These are phyloP conservation scores for Aspergillus incahuasiensis DNA, from an alignment of 495 filamentous ascomycete species.

Conservation along the genomic window DNA sequence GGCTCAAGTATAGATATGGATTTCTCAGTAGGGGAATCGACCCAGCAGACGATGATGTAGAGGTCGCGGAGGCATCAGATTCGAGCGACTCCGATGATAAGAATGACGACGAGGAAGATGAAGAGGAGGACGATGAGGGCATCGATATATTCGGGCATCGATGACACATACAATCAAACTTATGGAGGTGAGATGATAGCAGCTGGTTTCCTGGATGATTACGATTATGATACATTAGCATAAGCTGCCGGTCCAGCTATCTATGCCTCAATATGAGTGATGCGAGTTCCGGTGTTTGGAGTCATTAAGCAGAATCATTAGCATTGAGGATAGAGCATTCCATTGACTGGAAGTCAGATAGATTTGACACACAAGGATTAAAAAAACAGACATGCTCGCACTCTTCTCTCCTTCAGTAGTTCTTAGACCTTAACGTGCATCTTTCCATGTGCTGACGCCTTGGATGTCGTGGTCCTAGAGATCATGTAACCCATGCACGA, in stretches of 20 bases:
- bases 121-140: slow-evolving; percentile 52
- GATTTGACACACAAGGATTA: neutral
- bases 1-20: slow-evolving; percentile 40
- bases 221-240: slow-evolving; percentile 4
- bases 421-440: no score
- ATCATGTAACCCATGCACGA: no score
- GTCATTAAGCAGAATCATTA: neutral
- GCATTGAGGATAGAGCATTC: neutral
- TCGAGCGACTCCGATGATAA: slow-evolving; percentile 39
- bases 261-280: slow-evolving; percentile 1
- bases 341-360: slow-evolving; percentile 4
- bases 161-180: slow-evolving; percentile 23
- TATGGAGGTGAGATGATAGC: slow-evolving; percentile 1
- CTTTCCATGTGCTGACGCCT: no score
- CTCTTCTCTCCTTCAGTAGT: neutral
- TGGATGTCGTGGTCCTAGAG: no score
- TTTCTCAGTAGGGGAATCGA: slow-evolving; percentile 33
- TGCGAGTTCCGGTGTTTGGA: slow-evolving; percentile 7
- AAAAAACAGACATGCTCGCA: neutral
- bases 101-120: slow-evolving; percentile 43
- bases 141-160: slow-evolving; percentile 73
- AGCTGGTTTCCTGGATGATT: slow-evolving; percentile 5
- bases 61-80: slow-evolving; percentile 30
- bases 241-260: slow-evolving; percentile 15
- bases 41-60: slow-evolving; percentile 35